These are phyloP conservation scores for sorghum (Sorghum bicolor) DNA, from an alignment of 176 grass and related monocot genomes.

Conservation along the genomic window DNA sequence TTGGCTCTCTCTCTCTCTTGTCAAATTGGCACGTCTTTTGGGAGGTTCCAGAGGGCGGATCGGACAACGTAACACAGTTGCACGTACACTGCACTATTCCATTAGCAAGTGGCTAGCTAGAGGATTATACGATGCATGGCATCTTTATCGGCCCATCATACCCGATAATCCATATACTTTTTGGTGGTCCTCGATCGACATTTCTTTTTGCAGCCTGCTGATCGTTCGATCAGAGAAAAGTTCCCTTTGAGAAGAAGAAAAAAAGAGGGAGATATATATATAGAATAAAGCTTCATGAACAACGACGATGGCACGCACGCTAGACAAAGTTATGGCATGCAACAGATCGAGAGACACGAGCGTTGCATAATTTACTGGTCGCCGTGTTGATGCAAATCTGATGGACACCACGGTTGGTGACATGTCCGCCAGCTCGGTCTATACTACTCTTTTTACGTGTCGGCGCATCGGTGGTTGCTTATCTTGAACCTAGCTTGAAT, in stretches of 20 bases:
- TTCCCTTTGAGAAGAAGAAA: not conserved
- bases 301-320: too few species aligned
- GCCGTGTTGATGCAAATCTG: not conserved
- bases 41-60: not conserved
- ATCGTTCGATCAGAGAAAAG: not conserved
- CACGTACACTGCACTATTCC: constrained; percentile 28
- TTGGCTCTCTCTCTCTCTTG: not conserved
- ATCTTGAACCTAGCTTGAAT: too few species aligned
- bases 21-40: constrained; percentile 15
- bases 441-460: not conserved
- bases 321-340: not conserved
- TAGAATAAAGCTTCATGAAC: not conserved
- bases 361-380: not conserved
- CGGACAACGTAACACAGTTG: not conserved
- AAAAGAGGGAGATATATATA: not conserved
- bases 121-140: not conserved
- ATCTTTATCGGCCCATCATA: not conserved
- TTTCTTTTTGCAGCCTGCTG: constrained; percentile 11
- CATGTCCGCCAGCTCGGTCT: not conserved
- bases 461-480: too few species aligned
- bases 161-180: constrained; percentile 5
- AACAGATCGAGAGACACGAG: not conserved
- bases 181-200: not conserved
- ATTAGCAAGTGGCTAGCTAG: not conserved
- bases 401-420: not conserved